phyloP scores from a whole-genome alignment of 2,329 filamentous ascomycete genomes.

The Chaetomium globosum region DNA sequence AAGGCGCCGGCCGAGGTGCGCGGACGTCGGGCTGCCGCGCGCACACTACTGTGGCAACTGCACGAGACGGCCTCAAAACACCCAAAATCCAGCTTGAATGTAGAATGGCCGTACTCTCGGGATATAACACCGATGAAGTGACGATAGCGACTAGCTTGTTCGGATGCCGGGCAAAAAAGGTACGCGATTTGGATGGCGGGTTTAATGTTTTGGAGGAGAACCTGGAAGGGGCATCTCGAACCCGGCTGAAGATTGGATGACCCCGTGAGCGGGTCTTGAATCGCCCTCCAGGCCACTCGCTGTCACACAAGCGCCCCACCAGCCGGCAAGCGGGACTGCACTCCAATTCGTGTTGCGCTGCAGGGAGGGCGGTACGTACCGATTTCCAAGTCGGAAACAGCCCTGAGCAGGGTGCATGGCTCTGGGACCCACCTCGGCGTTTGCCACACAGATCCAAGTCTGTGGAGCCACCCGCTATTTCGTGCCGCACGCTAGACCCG shows the following conservation, averaged over 20 bases:
- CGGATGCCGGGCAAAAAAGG: slow-evolving; percentile 15
- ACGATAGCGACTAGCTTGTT: not conserved
- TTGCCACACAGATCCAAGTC: slow-evolving; percentile 8
- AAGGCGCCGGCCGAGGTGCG: not conserved
- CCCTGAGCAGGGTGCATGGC: not conserved
- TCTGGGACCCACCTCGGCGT: not conserved
- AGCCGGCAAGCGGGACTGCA: no score
- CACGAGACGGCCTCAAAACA: not conserved
- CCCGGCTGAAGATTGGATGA: slow-evolving; percentile 34
- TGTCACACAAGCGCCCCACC: not conserved
- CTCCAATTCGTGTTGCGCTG: slow-evolving; percentile 1
- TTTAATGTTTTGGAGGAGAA: slow-evolving; percentile 26
- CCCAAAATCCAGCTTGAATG: not conserved
- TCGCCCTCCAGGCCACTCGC: slow-evolving; percentile 17
- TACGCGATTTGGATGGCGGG: slow-evolving; percentile 21
- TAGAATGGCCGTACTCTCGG: not conserved
- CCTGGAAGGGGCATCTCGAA: slow-evolving; percentile 18
- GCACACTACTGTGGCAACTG: not conserved
- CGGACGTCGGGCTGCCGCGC: slow-evolving; percentile 7
- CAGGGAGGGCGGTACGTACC: slow-evolving; percentile 4
- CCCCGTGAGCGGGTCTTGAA: slow-evolving; percentile 37
- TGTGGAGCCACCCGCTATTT: slow-evolving; percentile 10
- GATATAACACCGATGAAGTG: not conserved
- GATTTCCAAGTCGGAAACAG: not conserved
- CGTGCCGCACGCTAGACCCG: slow-evolving; percentile 6